Base-by-base conservation (phyloP, 495 filamentous ascomycete genomes). In the Penicillium silybi region DNA sequence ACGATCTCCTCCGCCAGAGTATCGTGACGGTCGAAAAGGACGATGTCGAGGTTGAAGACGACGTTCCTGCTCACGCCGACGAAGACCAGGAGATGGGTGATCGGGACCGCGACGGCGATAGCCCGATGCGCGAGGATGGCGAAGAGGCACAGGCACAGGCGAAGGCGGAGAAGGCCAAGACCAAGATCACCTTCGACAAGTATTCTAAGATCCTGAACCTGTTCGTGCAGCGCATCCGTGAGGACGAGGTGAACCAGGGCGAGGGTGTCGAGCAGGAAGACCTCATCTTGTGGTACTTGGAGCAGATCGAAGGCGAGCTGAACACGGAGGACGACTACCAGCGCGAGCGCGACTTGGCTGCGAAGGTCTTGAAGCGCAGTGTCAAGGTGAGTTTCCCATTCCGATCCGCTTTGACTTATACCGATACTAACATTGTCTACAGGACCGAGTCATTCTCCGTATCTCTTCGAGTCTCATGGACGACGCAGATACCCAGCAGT, bases 11-110 rank as follows among this genome's bases (percentile, higher is more conserved):
- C 5, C 74, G 89, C 26, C 90, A 96, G 71, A 91, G 86, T 69
- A 97, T 99, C 65, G 96, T 99, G 58, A 92, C 88, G 15, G 92
- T 99, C 16, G 95, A 99, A 68, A 93, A 96, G 59, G 93, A 99
- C 58, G 93, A 99, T 56, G 86, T 99, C 13, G 93, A 97, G 64
- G 87, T 99, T 32, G 92, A 97, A 13, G 92, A 96, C 23, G 85
- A 88, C 4, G 87, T 87, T 19, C 69, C 68, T 11, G 56, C 39
- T 18, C 48, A 43, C 11, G 50, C 52, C 19, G 61, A 61, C 20
- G 67, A 70, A 10, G 69, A 76, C 41, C 63, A 73, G 1, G 71
- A 73, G 35, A 73, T 70, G 61, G 68, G 56, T 15, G 71, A 76
- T 23, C 69, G 70, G 37, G 84, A 87, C 46, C 77, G 66, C 16